A percentile compares a stretch with the other conserved stretches of the same genome.
These are phyloP conservation scores for Protomyces pachydermus DNA, from an alignment of 1,139 yeast genomes.

Conservation along the genomic window DNA sequence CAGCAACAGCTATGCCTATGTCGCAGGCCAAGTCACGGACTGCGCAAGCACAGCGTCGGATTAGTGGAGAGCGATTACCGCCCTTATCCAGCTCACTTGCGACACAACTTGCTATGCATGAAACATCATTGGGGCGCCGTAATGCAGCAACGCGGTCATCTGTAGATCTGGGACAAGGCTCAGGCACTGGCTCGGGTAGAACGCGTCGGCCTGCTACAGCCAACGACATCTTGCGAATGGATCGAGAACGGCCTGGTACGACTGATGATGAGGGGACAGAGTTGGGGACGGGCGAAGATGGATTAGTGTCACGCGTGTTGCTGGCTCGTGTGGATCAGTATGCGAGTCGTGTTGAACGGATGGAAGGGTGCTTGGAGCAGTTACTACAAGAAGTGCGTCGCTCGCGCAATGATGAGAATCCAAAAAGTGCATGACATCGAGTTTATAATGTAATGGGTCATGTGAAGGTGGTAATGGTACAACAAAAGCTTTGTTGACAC, in stretches of 20 bases:
- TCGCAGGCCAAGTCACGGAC: background rate
- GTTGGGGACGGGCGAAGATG: background rate
- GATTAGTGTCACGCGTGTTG: background rate
- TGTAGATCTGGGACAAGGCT: background rate
- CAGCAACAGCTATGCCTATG: background rate
- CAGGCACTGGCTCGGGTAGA: background rate
- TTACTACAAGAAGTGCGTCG: background rate
- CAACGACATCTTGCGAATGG: background rate
- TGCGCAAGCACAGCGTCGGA: background rate
- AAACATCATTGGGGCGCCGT: background rate
- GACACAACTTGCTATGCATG: constrained; percentile 19
- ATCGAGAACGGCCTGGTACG: background rate
- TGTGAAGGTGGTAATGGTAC: no score
- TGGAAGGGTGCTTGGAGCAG: background rate
- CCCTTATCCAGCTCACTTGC: constrained; percentile 16
- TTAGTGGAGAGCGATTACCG: background rate
- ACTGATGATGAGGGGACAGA: background rate
- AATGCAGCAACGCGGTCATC: background rate
- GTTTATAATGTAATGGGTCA: no score
- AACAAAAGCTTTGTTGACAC: no score
- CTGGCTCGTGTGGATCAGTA: background rate
- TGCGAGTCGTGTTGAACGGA: background rate
- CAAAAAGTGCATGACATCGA: background rate
- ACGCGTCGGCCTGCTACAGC: background rate
- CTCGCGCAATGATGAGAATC: background rate